These are phyloP conservation scores for Neofusicoccum laricinum DNA, from an alignment of 2,329 filamentous ascomycete genomes.

Conservation along the genomic window DNA sequence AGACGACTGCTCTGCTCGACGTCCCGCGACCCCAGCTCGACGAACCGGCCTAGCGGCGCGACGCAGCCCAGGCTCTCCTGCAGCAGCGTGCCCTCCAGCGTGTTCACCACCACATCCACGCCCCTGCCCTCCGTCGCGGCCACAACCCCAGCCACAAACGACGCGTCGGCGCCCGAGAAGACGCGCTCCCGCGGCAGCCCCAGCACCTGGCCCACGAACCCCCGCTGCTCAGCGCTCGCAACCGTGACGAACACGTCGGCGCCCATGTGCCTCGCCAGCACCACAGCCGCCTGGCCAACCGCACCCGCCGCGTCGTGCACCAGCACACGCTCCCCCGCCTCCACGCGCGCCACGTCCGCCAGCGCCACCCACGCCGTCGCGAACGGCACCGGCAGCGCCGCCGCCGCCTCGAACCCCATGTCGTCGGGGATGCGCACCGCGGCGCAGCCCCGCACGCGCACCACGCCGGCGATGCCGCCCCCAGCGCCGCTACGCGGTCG, in stretches of 20 bases:
- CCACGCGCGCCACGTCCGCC: constrained; percentile 17
- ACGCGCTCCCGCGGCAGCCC: constrained; percentile 31
- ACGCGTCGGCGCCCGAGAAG: constrained; percentile 26
- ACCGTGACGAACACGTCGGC: constrained; percentile 31
- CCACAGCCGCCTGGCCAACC: constrained; percentile 30
- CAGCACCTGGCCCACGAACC: constrained; percentile 22
- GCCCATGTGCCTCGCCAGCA: constrained; percentile 22
- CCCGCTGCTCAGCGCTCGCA: constrained; percentile 23
- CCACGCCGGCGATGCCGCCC: too few species aligned
- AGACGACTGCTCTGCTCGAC: constrained; percentile 10
- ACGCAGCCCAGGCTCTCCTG: constrained; percentile 24
- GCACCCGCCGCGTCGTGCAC: constrained; percentile 29
- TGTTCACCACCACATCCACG: constrained; percentile 37
- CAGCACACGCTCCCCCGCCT: constrained; percentile 23
- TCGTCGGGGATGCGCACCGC: too few species aligned
- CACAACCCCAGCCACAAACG: constrained; percentile 26
- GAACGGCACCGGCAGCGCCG: too few species aligned
- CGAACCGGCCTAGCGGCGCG: constrained; percentile 31
- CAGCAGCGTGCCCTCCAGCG: constrained; percentile 25
- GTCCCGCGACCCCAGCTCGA: constrained; percentile 20
- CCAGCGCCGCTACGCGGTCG: too few species aligned
- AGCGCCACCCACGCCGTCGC: constrained; percentile 22
- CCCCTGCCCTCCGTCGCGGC: constrained; percentile 26
- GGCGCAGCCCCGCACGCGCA: too few species aligned
- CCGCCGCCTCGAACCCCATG: too few species aligned